Base-by-base conservation (phyloP, 192 early-diverging fungal species). In the Thoreauomyces humboldtii region DNA sequence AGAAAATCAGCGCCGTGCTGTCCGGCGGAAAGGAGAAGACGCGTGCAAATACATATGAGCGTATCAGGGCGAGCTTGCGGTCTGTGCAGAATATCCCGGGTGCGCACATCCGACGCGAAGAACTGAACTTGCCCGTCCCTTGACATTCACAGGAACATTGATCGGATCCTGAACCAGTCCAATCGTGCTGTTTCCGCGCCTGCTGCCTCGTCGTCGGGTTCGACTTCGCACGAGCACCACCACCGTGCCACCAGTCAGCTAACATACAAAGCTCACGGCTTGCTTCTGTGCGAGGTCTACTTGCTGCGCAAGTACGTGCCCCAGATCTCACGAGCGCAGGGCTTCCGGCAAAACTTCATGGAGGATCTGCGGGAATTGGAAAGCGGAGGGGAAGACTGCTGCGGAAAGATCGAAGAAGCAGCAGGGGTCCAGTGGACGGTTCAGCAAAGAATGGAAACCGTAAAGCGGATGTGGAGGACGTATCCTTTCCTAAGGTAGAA, bases 291-390 rank as follows among this genome's bases (percentile, higher is more conserved):
- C 55, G 85, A 88, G 59, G 69, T 86, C 17, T 80, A 86, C 63
- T 65, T 79, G n/a, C 60, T 90, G 54, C 75, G 82, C 27, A 58
- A 67, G 12, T 78, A 75, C 57, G 81, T 78, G 7, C 47, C 51
- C 4, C 55, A 53, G 19, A 38, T 88, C 34, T 81, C 87, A 11
- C 48, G 69, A 6, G 35, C 64, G 34, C 77, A 73, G 32, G 81
- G 72, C 35, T 64, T 82, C 15, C 80, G 86, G 15, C 66, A 78
- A 7, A 73, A 78, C 46, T 91, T 92, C 56, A 58, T 92, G 31
- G 85, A 92, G 67, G 92, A 95, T 73, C 60, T 95, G 32, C 76
- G 85, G 9, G 91, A 92, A 48, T 77, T 94, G 19, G 91, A 93
- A 69, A 77, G 53, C 24, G 53, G 60, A 50, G 47, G 25, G 11